Percentiles rank a stretch among this genome's conserved stretches.
These are phyloP conservation scores for Ajuga reptans DNA, from an alignment of 305 asterid species.

Conservation along the genomic window DNA sequence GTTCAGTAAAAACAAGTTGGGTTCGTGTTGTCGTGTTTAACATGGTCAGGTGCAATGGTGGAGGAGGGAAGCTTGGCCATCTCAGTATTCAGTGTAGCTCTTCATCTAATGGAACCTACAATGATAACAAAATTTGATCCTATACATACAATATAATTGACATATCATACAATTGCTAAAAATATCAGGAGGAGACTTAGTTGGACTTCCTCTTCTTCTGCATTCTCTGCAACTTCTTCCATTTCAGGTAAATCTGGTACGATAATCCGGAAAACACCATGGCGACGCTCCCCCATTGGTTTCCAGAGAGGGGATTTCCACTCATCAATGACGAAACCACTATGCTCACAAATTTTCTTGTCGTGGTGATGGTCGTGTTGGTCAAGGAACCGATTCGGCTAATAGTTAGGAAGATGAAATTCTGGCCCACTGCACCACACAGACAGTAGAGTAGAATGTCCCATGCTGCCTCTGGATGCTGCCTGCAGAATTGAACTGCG, in stretches of 20 bases:
- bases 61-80: no score
- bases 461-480: constrained; percentile 95
- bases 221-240: constrained; percentile 60
- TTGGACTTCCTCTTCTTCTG: constrained; percentile 66
- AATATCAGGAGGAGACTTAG: constrained; percentile 20
- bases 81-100: background rate
- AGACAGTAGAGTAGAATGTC: constrained; percentile 81
- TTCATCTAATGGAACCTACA: background rate
- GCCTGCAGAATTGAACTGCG: constrained; percentile 75
- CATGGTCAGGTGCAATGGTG: no score
- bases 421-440: constrained; percentile 96
- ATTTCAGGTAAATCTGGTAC: constrained; percentile 81
- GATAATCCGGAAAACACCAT: constrained; percentile 97
- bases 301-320: constrained; percentile 76
- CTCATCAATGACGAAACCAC: constrained; percentile 82
- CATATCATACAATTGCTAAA: constrained; percentile 1
- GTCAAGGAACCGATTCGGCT: constrained; percentile 91
- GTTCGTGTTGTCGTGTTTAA: no score
- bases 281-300: constrained; percentile 82
- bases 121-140: background rate
- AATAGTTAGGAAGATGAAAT: constrained; percentile 83
- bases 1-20: no score
- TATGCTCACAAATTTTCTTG: constrained; percentile 94
- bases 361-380: constrained; percentile 92
- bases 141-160: constrained; percentile 2